Evolutionary conservation across 345 rosid species (phyloP).

Genomic region (Eucalyptus coolabah): DNA sequence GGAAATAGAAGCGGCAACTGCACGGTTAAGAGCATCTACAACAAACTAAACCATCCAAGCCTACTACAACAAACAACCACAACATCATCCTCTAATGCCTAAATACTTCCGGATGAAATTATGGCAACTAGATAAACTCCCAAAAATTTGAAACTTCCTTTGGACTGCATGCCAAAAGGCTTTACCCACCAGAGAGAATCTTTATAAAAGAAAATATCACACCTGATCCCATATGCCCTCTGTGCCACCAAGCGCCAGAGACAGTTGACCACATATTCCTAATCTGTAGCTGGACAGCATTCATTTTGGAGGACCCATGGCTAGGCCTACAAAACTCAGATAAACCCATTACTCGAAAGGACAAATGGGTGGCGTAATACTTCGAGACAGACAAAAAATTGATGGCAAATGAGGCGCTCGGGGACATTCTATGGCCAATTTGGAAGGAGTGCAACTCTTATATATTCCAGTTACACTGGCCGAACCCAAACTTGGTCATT

Average conservation of each 20-base stretch:
- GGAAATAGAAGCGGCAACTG: background rate
- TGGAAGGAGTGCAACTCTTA: background rate
- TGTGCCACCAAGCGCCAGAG: background rate
- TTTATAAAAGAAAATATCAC: too few species aligned
- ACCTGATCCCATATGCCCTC: background rate
- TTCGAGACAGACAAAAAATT: background rate
- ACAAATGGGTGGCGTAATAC: background rate
- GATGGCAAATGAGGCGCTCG: background rate
- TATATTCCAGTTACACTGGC: background rate
- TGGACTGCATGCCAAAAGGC: background rate
- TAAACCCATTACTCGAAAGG: background rate
- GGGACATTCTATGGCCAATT: background rate
- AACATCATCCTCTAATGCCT: background rate
- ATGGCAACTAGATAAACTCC: background rate
- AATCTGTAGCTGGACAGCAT: too few species aligned
- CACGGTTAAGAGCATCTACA: background rate
- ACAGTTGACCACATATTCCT: background rate
- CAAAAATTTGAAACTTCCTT: background rate
- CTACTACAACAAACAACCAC: background rate
- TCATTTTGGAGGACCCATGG: too few species aligned
- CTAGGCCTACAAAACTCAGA: background rate
- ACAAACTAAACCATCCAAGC: background rate
- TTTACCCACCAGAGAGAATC: background rate
- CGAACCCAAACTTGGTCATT: background rate
- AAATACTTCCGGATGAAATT: rapidly evolving